Evolutionary conservation across 768 basidiomycete species (phyloP).

Genomic region (Amanita fuliginea): DNA sequence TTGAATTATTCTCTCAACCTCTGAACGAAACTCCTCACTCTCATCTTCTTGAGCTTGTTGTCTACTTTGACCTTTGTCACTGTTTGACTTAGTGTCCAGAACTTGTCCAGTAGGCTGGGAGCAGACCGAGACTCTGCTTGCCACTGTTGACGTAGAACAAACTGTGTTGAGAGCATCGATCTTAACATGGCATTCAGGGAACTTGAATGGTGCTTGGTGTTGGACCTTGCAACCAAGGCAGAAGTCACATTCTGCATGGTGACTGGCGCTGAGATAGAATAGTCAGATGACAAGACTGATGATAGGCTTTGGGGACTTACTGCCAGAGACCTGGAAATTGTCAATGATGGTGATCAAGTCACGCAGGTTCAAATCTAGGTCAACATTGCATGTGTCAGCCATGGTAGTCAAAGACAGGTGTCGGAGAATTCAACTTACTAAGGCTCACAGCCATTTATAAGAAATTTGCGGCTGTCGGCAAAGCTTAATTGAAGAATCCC

Average conservation of each 20-base stretch:
- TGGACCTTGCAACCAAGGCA: not conserved
- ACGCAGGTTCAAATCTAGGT: not conserved
- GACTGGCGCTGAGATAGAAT: not conserved
- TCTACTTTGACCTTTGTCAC: not conserved
- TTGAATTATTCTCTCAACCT: no score
- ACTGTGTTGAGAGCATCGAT: no score
- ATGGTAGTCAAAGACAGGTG: not conserved
- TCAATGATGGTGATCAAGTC: not conserved
- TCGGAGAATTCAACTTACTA: not conserved
- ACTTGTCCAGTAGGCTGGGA: no score
- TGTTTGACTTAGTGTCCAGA: no score
- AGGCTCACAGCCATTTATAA: no score
- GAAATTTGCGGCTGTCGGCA: not conserved
- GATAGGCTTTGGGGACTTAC: not conserved
- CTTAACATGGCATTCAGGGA: not conserved
- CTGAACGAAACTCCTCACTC: not conserved
- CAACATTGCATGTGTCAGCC: not conserved
- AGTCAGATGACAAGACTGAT: not conserved
- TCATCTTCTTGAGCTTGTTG: no score
- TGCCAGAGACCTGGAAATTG: not conserved
- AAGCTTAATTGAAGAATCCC: no score
- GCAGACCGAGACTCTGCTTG: no score
- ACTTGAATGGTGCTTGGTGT: not conserved
- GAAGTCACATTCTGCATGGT: not conserved
- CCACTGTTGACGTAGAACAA: no score